Percentiles rank a stretch among this genome's conserved stretches.
Evolutionary conservation across 129 eudicot genomes (phyloP).

Genomic region (Helichrysum umbraculigerum): DNA sequence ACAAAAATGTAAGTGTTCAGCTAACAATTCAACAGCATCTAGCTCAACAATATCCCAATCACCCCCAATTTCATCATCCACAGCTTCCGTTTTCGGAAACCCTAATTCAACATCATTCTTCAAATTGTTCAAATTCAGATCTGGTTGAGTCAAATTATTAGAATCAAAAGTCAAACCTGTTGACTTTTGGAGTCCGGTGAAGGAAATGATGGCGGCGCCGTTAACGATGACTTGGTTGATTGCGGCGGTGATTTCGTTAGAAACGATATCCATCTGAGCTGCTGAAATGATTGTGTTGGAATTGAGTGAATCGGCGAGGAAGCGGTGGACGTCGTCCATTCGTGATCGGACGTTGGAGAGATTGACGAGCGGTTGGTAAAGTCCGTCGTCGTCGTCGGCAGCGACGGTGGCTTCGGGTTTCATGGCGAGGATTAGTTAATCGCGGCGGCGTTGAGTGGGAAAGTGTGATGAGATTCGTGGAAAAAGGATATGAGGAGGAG

Average conservation of each 20-base stretch:
- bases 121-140: background rate
- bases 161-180: constrained; percentile 1
- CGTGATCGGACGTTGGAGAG: constrained; percentile 54
- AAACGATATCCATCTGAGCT: constrained; percentile 47
- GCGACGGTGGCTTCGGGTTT: constrained; percentile 30
- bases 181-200: constrained; percentile 13
- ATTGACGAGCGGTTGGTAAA: constrained; percentile 47
- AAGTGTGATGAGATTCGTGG: background rate
- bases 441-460: background rate
- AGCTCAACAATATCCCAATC: constrained; percentile 66
- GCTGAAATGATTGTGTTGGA: constrained; percentile 40
- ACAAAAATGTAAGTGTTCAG: constrained; percentile 82
- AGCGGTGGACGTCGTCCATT: constrained; percentile 57
- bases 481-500: background rate
- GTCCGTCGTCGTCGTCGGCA: constrained; percentile 27
- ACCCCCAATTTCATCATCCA: constrained; percentile 22
- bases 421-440: constrained; percentile 20
- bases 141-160: background rate
- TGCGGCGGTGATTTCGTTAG: constrained; percentile 64
- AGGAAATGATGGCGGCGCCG: constrained; percentile 68
- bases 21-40: constrained; percentile 72
- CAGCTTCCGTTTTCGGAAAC: constrained; percentile 35
- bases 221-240: constrained; percentile 67
- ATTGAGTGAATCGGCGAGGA: constrained; percentile 60
- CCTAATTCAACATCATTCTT: constrained; percentile 17